Percentiles rank a stretch among this genome's conserved stretches.
phyloP scores from a whole-genome alignment of 2,329 filamentous ascomycete genomes.

The Hyphodiscus sp. region DNA sequence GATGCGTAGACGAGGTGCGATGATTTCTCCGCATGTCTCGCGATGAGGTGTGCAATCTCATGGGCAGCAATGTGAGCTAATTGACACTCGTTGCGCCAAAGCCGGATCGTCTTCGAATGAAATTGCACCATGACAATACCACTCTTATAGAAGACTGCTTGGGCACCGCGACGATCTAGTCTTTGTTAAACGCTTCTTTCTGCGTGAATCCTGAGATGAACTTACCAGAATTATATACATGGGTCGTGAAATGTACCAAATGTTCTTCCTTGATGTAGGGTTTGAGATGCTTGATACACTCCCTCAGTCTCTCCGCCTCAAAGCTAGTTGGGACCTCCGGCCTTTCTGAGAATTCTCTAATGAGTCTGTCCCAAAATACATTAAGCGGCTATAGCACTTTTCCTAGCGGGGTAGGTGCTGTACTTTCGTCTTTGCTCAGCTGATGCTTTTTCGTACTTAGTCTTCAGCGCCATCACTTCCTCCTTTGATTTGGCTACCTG shows the following conservation, averaged over 20 bases:
- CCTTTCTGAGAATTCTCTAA: not conserved
- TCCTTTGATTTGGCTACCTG: too few species aligned
- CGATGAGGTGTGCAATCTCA: not conserved
- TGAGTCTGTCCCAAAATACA: not conserved
- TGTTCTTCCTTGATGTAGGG: not conserved
- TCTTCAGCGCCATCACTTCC: too few species aligned
- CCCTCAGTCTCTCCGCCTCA: not conserved
- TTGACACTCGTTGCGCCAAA: not conserved
- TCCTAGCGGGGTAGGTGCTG: too few species aligned
- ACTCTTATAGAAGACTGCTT: not conserved
- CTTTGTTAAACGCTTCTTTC: not conserved
- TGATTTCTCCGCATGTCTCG: not conserved
- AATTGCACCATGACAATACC: not conserved
- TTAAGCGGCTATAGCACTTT: not conserved
- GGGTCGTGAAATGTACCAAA: not conserved
- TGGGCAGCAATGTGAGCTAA: not conserved
- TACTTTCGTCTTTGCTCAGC: too few species aligned
- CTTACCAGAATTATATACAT: not conserved
- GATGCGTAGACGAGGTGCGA: not conserved
- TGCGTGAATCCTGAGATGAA: not conserved
- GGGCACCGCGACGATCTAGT: not conserved
- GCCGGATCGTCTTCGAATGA: not conserved
- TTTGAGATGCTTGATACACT: not conserved
- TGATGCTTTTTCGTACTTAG: too few species aligned
- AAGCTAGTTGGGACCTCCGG: not conserved